phyloP scores from a whole-genome alignment of 257 asterid species.

The Anisodus acutangulus region DNA sequence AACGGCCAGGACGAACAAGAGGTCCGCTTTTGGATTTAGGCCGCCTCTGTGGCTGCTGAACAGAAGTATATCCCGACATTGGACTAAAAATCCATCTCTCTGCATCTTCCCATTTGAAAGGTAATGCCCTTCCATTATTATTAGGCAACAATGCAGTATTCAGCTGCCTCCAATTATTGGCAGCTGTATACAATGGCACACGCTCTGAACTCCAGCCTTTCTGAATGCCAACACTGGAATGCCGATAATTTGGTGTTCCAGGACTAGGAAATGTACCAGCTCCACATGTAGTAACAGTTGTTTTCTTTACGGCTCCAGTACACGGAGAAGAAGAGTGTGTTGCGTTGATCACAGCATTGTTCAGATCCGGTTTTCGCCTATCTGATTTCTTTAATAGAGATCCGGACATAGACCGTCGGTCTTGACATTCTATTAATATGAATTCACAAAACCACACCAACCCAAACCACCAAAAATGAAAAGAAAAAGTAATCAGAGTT shows the following conservation, averaged over 20 bases:
- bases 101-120: slow-evolving; percentile 41
- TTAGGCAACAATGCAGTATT: slow-evolving; percentile 31
- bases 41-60: slow-evolving; percentile 29
- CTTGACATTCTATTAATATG: slow-evolving; percentile 73
- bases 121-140: slow-evolving; percentile 32
- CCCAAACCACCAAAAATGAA: background rate
- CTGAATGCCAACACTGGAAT: slow-evolving; percentile 25
- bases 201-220: slow-evolving; percentile 38
- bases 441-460: background rate
- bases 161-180: slow-evolving; percentile 28
- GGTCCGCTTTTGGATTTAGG: slow-evolving; percentile 40
- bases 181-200: slow-evolving; percentile 31
- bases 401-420: slow-evolving; percentile 64
- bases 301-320: slow-evolving; percentile 19
- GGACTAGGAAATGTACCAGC: slow-evolving; percentile 31
- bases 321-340: slow-evolving; percentile 47
- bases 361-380: slow-evolving; percentile 72
- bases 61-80: slow-evolving; percentile 24
- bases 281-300: background rate
- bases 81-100: slow-evolving; percentile 40
- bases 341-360: slow-evolving; percentile 50
- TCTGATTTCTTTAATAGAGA: slow-evolving; percentile 53
- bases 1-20: slow-evolving; percentile 7
- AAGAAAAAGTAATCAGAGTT: no score
- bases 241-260: slow-evolving; percentile 31